Percentiles rank a stretch among this genome's conserved stretches.
These are phyloP conservation scores for Rhododendron mucronatum DNA, from an alignment of 148 eudicot genomes.

Conservation along the genomic window DNA sequence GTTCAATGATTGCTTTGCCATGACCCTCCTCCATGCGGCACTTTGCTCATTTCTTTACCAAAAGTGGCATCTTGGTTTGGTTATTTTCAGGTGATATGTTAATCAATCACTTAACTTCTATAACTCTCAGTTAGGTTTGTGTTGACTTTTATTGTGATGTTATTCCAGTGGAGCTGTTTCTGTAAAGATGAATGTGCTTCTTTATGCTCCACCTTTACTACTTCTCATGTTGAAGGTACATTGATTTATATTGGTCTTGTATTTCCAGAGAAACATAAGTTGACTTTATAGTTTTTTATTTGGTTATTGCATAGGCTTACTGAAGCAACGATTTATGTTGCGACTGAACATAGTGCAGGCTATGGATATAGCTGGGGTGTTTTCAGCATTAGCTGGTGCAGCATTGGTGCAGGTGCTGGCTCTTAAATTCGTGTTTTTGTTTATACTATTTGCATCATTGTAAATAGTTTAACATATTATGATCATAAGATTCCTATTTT, in stretches of 20 bases:
- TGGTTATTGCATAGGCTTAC: not conserved
- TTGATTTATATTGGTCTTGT: not conserved
- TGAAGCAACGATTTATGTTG: slow-evolving; percentile 4
- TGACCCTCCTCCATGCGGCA: slow-evolving; percentile 80
- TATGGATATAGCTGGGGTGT: slow-evolving; percentile 71
- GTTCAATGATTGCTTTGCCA: slow-evolving; percentile 93
- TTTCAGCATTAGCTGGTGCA: slow-evolving; percentile 81
- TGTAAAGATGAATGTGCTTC: slow-evolving; percentile 97
- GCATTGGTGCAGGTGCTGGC: slow-evolving; percentile 81
- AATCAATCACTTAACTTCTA: not conserved
- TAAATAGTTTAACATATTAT: not conserved
- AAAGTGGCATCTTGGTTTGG: slow-evolving; percentile 76
- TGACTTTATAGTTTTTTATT: not conserved
- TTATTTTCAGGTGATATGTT: slow-evolving; percentile 70
- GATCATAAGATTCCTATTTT: not conserved
- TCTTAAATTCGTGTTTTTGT: slow-evolving; percentile 10
- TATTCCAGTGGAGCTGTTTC: slow-evolving; percentile 85
- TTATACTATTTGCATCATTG: not conserved
- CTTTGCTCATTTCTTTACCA: slow-evolving; percentile 62
- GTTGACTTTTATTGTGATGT: slow-evolving; percentile 16
- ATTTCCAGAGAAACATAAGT: not conserved
- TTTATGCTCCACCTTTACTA: slow-evolving; percentile 87
- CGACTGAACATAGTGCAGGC: slow-evolving; percentile 46
- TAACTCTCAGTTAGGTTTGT: not conserved
- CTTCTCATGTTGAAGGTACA: slow-evolving; percentile 82